Percentiles rank a stretch among this genome's conserved stretches.
These are phyloP conservation scores for Tricholoma hemisulphureum DNA, from an alignment of 768 basidiomycete species.

Conservation along the genomic window DNA sequence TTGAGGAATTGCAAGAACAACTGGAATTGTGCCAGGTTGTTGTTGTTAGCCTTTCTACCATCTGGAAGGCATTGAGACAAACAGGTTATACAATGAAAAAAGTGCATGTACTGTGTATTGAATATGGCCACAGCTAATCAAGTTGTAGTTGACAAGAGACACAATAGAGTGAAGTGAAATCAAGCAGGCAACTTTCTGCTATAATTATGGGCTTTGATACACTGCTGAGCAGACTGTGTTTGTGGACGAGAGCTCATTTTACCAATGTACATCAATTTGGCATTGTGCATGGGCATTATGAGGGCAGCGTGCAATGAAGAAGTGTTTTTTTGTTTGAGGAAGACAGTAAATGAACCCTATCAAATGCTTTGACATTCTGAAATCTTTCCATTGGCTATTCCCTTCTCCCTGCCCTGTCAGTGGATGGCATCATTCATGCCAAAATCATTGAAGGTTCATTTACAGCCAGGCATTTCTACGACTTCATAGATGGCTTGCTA, in stretches of 20 bases:
- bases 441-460: constrained; percentile 12
- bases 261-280: constrained; percentile 21
- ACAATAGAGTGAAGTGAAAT: constrained; percentile 15
- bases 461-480: not conserved
- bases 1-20: constrained; percentile 16
- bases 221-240: constrained; percentile 30
- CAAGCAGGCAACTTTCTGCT: constrained; percentile 10
- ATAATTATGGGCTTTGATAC: constrained; percentile 10
- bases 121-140: not conserved
- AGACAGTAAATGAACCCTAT: constrained; percentile 9
- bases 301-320: constrained; percentile 17
- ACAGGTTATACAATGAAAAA: constrained; percentile 24
- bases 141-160: not conserved
- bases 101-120: constrained; percentile 1
- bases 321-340: constrained; percentile 28
- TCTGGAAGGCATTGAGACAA: constrained; percentile 16
- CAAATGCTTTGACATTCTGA: not conserved
- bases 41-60: constrained; percentile 6
- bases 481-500: constrained; percentile 10
- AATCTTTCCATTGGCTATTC: constrained; percentile 8
- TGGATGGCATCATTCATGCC: constrained; percentile 1
- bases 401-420: constrained; percentile 10
- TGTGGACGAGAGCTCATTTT: constrained; percentile 34
- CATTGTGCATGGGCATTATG: constrained; percentile 25
- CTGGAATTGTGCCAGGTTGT: constrained; percentile 7